Evolutionary conservation across 2,329 filamentous ascomycete species (phyloP), one percentile per base, ranked within the genome.

Genomic region (Ascochyta clinopodiicola): DNA sequence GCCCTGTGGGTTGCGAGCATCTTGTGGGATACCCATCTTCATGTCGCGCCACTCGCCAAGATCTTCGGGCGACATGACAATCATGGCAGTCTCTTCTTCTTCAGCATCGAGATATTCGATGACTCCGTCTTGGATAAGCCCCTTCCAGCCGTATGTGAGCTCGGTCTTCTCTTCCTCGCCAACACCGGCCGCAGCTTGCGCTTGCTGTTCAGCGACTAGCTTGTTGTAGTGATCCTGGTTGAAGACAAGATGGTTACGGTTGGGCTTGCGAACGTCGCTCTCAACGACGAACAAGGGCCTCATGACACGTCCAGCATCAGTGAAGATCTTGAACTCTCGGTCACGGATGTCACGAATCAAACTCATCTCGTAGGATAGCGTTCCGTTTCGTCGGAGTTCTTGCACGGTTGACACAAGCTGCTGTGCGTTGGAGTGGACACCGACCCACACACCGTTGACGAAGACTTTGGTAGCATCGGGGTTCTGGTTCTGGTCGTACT

Each of bases 31-130:
- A 37, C 73, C 72, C 55, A 88, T 80, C 57, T 75, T 75, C 57
- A 80, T 70, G 21, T 72, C 69, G 45, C 73, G 75, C 67, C 80
- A 79, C 52, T 81, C 80, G 57, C 96, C 92, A 34, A 99, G 81
- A 71, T 98, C 95, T 74, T 98, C 94, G 0, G 95, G 95, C 0
- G 92, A 96, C 94, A 99, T 99, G 76, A 93, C 92, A 71, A 99
- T 99, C 95, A 99, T 99, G 35, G 95, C 89, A 0, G 92, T 96
- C 76, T 99, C 96, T 74, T 99, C 95, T 80, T 99, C 96, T 73
- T 99, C 96, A 0, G 95, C 95, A 75, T 99, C 95, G 10, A 99
- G 85, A 70, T 97, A 98, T 74, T 99, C 95, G 34, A 99, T 90
- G 2, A 92, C 91, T 76, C 94, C 95, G 12, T 86, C 85, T 54